These are phyloP conservation scores for Parmelia sp. DNA, from an alignment of 495 filamentous ascomycete genomes.

Conservation along the genomic window DNA sequence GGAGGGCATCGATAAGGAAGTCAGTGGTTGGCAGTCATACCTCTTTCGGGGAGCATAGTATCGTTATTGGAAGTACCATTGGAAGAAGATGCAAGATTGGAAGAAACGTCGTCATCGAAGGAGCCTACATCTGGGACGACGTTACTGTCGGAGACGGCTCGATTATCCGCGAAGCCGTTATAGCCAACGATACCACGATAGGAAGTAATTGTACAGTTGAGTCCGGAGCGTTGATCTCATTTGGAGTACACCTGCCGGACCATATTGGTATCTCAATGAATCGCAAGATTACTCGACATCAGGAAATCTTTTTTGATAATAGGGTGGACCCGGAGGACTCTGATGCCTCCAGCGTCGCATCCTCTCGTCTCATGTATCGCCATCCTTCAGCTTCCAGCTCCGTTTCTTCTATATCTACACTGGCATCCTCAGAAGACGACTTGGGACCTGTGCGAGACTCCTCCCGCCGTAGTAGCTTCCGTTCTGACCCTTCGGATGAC, in stretches of 20 bases:
- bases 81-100: conserved; percentile 82
- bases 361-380: conserved; percentile 59
- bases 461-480: conserved; percentile 46
- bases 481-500: conserved; percentile 53
- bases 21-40: conserved; percentile 72
- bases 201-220: conserved; percentile 64
- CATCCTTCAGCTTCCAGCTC: conserved; percentile 63
- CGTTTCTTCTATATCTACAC: conserved; percentile 69
- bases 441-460: conserved; percentile 28
- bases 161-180: conserved; percentile 62
- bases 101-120: conserved; percentile 66
- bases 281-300: conserved; percentile 50
- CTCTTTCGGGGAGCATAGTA: conserved; percentile 64
- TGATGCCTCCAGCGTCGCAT: conserved; percentile 42
- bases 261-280: conserved; percentile 46
- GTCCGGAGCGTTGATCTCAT: conserved; percentile 72
- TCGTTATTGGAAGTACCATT: conserved; percentile 65
- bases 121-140: conserved; percentile 88
- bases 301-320: conserved; percentile 45
- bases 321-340: conserved; percentile 47
- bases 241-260: conserved; percentile 63
- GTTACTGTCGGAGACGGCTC: conserved; percentile 66
- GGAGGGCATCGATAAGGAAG: conserved; percentile 59
- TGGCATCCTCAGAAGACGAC: conserved; percentile 48
- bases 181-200: conserved; percentile 63